phyloP scores from a whole-genome alignment of 352 stramenopile species.

The Pseudoperonospora humuli region DNA sequence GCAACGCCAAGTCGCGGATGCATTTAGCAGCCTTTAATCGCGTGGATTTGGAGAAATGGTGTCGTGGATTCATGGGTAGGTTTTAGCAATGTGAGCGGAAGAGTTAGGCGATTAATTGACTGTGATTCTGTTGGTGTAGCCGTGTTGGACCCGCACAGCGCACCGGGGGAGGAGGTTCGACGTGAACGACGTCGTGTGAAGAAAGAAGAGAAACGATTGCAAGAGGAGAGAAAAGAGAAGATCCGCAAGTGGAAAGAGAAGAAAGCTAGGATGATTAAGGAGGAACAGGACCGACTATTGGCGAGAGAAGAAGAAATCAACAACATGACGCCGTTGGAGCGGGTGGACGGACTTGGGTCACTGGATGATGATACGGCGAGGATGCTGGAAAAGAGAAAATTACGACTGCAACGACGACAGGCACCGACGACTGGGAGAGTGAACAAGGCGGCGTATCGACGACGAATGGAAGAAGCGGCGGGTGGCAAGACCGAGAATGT shows the following conservation, averaged over 20 bases:
- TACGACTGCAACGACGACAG: constrained; percentile 57
- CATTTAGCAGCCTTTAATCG: constrained; percentile 72
- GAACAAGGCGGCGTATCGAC: constrained; percentile 71
- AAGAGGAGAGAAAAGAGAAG: constrained; percentile 53
- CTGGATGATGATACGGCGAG: constrained; percentile 67
- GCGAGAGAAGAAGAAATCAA: constrained; percentile 61
- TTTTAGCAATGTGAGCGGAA: too few relatives aligned
- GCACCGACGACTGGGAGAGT: constrained; percentile 60
- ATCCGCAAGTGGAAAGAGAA: constrained; percentile 63
- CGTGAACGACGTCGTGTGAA: constrained; percentile 46
- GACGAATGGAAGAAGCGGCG: constrained; percentile 61
- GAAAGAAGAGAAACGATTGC: constrained; percentile 52
- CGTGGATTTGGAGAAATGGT: constrained; percentile 78
- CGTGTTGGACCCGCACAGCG: constrained; percentile 61
- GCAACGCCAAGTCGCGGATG: constrained; percentile 41
- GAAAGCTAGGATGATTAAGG: constrained; percentile 40
- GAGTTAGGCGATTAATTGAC: too few relatives aligned
- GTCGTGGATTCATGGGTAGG: constrained; percentile 51
- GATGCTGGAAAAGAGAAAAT: constrained; percentile 69
- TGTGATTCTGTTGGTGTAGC: constrained; percentile 16
- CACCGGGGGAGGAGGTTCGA: constrained; percentile 46
- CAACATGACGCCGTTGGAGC: constrained; percentile 70
- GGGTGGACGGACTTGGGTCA: constrained; percentile 51
- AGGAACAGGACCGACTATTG: constrained; percentile 44
- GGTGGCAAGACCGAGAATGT: constrained; percentile 78